Percentiles rank a stretch among this genome's conserved stretches.
Conservation (phyloP, 2,329 filamentous ascomycete genomes). For the Aspergillus sp. region DNA sequence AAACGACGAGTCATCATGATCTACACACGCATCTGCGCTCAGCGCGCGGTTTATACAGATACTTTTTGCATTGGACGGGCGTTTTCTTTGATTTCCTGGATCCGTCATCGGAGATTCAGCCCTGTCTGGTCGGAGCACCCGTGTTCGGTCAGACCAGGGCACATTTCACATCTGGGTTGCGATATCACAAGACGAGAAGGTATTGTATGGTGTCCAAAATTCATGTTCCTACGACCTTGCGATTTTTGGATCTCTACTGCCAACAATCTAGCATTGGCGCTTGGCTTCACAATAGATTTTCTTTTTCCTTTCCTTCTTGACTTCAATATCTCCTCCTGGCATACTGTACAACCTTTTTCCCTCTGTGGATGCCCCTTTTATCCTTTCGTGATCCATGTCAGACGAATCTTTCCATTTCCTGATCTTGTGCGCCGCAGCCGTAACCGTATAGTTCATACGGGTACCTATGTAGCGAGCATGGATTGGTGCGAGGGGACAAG, state of each 20-base stretch:
- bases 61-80: conserved; percentile 34
- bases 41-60: conserved; percentile 21
- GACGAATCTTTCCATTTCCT: too few species aligned
- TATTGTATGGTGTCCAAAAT: conserved; percentile 24
- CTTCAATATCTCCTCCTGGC: conserved; percentile 4
- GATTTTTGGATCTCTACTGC: conserved; percentile 3
- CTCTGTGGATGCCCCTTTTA: not conserved
- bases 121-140: not conserved
- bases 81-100: conserved; percentile 20
- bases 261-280: conserved; percentile 20
- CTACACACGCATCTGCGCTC: conserved; percentile 2
- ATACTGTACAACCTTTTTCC: conserved; percentile 3
- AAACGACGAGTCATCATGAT: conserved; percentile 51
- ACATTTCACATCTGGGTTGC: conserved; percentile 12
- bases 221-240: conserved; percentile 8
- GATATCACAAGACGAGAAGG: conserved; percentile 28
- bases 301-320: conserved; percentile 9
- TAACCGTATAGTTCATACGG: too few species aligned
- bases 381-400: too few species aligned
- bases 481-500: too few species aligned
- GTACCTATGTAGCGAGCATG: too few species aligned
- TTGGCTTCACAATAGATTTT: conserved; percentile 30
- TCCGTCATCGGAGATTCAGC: not conserved
- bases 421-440: too few species aligned
- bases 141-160: not conserved